Evolutionary conservation across 2,329 filamentous ascomycete species (phyloP).

Genomic region (Alternaria tenuissima): DNA sequence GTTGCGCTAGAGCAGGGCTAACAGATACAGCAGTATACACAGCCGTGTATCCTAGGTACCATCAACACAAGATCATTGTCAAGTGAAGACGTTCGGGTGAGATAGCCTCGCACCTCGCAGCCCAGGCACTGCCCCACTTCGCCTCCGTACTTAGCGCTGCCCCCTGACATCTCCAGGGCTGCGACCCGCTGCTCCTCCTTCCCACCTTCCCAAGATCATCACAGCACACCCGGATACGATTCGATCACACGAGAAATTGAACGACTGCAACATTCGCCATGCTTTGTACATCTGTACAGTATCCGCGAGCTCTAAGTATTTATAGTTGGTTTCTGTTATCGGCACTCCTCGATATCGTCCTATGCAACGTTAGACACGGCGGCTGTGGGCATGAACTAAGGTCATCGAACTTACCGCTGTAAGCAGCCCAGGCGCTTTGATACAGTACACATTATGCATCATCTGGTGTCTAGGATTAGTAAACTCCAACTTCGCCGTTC

Average conservation of each 20-base stretch:
- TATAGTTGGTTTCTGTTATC: no score
- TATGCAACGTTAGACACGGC: no score
- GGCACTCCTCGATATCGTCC: no score
- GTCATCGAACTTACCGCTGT: background rate
- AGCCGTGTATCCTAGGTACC: background rate
- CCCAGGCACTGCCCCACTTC: background rate
- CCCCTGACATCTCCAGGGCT: background rate
- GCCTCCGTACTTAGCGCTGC: background rate
- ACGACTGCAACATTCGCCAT: no score
- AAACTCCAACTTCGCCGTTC: background rate
- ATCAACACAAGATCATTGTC: background rate
- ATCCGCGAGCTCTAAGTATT: no score
- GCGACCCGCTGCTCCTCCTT: background rate
- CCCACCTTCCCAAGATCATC: background rate
- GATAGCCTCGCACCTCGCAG: background rate
- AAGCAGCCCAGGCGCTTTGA: conserved; percentile 2
- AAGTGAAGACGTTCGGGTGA: background rate
- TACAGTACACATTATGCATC: conserved; percentile 15
- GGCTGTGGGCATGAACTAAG: background rate
- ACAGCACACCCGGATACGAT: background rate
- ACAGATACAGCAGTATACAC: background rate
- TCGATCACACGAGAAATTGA: no score
- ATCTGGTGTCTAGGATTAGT: conserved; percentile 11
- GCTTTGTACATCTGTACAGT: no score
- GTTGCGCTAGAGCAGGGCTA: background rate